Evolutionary conservation across 768 basidiomycete species (phyloP).

Genomic region (Leucosporidium creatinivorum): DNA sequence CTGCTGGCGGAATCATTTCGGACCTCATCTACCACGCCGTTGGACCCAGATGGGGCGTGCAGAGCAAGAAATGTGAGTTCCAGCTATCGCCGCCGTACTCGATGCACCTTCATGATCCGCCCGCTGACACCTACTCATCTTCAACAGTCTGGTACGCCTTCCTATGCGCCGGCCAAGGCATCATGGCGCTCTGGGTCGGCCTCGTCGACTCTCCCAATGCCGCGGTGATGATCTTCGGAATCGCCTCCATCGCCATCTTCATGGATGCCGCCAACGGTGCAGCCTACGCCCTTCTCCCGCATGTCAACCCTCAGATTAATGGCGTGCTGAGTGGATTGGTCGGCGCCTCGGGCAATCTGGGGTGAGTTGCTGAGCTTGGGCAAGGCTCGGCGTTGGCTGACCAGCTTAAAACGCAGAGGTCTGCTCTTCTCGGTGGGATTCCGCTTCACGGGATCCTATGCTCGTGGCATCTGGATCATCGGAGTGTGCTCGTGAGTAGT

Average conservation of each 20-base stretch:
- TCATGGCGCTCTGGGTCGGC: too few relatives aligned
- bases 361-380: constrained; percentile 27
- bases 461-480: neutral
- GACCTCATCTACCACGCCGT: constrained; percentile 46
- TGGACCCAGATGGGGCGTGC: constrained; percentile 13
- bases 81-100: neutral
- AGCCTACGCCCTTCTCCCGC: constrained; percentile 46
- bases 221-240: neutral
- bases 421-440: neutral
- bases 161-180: too few relatives aligned
- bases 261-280: constrained; percentile 4
- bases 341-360: constrained; percentile 45
- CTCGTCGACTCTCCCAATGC: too few relatives aligned
- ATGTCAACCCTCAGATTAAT: constrained; percentile 48
- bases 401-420: neutral
- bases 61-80: constrained; percentile 51
- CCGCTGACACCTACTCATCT: too few relatives aligned
- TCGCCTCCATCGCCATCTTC: neutral
- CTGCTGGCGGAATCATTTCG: constrained; percentile 49
- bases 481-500: neutral
- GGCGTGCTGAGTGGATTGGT: constrained; percentile 46
- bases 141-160: too few relatives aligned
- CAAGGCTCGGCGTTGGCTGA: neutral
- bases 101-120: too few relatives aligned
- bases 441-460: neutral